A percentile compares a stretch with the other conserved stretches of the same genome.
phyloP scores from a whole-genome alignment of 2,329 filamentous ascomycete genomes.

The Cephalotrichum gorgonifer region DNA sequence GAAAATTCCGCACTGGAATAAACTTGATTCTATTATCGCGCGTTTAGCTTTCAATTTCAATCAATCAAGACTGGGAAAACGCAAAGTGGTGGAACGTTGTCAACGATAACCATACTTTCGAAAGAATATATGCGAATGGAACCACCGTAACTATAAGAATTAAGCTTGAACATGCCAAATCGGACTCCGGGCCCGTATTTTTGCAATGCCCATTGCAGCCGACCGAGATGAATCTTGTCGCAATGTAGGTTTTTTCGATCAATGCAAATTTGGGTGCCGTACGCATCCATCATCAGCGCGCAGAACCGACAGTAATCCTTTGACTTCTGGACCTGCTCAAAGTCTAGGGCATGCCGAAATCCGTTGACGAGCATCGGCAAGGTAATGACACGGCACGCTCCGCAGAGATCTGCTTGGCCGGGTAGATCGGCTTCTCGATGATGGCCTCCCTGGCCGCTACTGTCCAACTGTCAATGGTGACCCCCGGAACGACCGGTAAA shows the following conservation, averaged over 20 bases:
- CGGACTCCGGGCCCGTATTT: neutral
- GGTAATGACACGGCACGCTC: neutral
- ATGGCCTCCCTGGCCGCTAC: neutral
- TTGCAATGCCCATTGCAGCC: neutral
- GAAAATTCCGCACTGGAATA: neutral
- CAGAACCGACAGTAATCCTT: neutral
- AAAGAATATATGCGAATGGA: neutral
- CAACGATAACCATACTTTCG: neutral
- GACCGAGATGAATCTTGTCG: neutral
- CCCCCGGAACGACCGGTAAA: neutral
- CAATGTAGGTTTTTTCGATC: neutral
- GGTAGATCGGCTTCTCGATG: neutral
- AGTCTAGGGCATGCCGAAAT: neutral
- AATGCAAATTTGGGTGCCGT: neutral
- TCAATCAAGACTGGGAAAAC: too few relatives aligned
- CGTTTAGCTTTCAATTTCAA: too few relatives aligned
- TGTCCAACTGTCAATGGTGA: neutral
- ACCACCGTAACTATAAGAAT: neutral
- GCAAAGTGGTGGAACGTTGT: too few relatives aligned
- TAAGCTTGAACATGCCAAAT: neutral
- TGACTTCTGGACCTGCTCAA: neutral
- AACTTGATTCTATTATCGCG: neutral
- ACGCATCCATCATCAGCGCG: neutral
- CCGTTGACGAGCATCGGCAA: conserved; percentile 1
- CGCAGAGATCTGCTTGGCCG: neutral